phyloP scores from a whole-genome alignment of 2,329 filamentous ascomycete genomes.

The Chaetomium strumarium region DNA sequence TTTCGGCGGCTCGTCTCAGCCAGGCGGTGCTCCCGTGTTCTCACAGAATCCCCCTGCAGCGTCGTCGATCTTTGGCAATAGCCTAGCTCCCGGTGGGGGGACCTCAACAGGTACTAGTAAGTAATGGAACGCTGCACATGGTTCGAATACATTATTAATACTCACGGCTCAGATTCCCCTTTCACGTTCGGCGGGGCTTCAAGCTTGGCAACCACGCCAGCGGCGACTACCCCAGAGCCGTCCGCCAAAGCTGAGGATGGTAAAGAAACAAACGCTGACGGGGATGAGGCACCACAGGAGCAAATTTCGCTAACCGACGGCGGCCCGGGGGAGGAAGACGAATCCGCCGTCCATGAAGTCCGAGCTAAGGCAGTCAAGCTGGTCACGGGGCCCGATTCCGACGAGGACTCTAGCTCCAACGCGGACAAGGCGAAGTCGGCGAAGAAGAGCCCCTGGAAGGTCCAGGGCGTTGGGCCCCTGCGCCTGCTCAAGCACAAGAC shows the following conservation, averaged over 20 bases:
- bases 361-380: conserved; percentile 65
- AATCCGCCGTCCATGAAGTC: conserved; percentile 63
- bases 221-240: conserved; percentile 54
- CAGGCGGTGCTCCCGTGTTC: conserved; percentile 19
- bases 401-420: conserved; percentile 38
- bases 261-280: conserved; percentile 42
- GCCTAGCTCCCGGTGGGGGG: conserved; percentile 31
- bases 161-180: conserved; percentile 42
- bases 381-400: conserved; percentile 39
- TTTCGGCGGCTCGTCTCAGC: conserved; percentile 34
- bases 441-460: conserved; percentile 57
- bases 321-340: conserved; percentile 65
- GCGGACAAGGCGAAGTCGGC: conserved; percentile 38
- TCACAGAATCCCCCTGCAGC: conserved; percentile 27
- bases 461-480: conserved; percentile 64
- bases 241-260: conserved; percentile 40
- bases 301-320: conserved; percentile 65
- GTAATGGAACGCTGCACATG: conserved; percentile 20
- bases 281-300: conserved; percentile 56
- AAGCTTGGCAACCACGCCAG: conserved; percentile 55
- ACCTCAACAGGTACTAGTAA: conserved; percentile 39
- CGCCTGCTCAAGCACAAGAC: conserved; percentile 69
- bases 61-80: conserved; percentile 29
- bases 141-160: conserved; percentile 19
- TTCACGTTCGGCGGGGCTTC: conserved; percentile 54